A percentile compares a stretch with the other conserved stretches of the same genome.
Evolutionary conservation across 169 alveolate genomes (phyloP).

Genomic region (Cyclospora cayetanensis): DNA sequence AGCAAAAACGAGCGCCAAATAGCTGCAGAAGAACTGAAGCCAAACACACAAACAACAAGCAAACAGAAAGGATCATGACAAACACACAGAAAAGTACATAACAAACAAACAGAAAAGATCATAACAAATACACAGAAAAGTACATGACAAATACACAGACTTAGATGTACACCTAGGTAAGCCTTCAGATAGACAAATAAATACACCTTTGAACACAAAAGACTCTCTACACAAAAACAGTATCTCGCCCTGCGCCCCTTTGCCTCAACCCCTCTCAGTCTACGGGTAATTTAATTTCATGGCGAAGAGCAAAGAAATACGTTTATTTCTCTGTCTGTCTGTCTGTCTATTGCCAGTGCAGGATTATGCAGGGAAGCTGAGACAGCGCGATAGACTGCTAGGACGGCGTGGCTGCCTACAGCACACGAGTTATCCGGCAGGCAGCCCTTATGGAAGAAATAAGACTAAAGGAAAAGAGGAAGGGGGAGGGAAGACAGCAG

Average conservation of each 20-base stretch:
- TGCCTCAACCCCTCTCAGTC: not conserved
- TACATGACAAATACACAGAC: not conserved
- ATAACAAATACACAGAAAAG: not conserved
- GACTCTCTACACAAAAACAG: not conserved
- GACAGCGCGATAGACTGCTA: no score
- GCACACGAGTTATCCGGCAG: no score
- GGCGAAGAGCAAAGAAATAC: no score
- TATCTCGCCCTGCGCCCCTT: not conserved
- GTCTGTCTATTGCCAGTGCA: no score
- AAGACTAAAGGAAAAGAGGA: not conserved
- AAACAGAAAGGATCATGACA: not conserved
- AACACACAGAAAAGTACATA: not conserved
- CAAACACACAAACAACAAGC: not conserved
- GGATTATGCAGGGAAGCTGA: no score
- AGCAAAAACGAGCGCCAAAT: not conserved
- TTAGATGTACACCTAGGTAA: not conserved
- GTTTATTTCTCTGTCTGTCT: no score
- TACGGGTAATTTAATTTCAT: not conserved
- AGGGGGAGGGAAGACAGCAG: not conserved
- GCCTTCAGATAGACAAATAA: not conserved
- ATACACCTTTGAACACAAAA: not conserved
- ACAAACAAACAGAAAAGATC: no score
- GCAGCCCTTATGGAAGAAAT: not conserved
- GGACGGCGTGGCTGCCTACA: no score
- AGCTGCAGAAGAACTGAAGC: conserved; percentile 3